Evolutionary conservation across 257 asterid species (phyloP), one percentile per base, ranked within the genome.

Genomic region (Solanum clarkiae): DNA sequence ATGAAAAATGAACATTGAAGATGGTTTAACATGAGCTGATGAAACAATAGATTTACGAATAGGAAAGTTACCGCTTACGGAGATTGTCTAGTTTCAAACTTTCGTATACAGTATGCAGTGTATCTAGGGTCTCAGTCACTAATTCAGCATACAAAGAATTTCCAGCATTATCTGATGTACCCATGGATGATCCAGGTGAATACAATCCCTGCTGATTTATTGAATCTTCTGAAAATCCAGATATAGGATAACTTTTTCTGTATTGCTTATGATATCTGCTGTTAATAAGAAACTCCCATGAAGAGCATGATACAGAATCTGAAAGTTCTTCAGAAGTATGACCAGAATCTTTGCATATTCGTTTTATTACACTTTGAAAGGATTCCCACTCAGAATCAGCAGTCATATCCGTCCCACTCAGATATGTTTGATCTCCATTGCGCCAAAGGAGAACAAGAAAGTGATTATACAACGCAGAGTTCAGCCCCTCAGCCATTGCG

Each of bases 21-120:
- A 53, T 53, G 65, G 26, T 26, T 53, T 53, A 53, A 29, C 17
- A 79, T 26, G 47, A 53, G 82, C 82, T 79, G 63, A 79, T 51
- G 65, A 53, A 79, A 53, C 82, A 79, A 29, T 53, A 79, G 42
- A 57, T 71, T 80, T 77, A 79, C 66, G 8, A 51, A 85, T 82
- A 66, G 80, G 87, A 62, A 69, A 51, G 62, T 66, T 88, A 97
- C 99, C 99, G 88, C 88, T 90, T 97, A 71, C 98, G 98, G 80
- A 95, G 98, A 86, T 90, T 95, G 92, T 94, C 92, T 79, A 97
- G 93, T 85, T 97, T 97, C 89, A 95, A 90, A 53, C 93, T 91
- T 92, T 97, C 98, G 84, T 97, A 97, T 80, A 97, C 96, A 59
- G 97, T 94, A 91, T 97, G 99, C 92, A 97, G 90, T 47, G 93